A percentile compares a stretch with the other conserved stretches of the same genome.
Conservation (phyloP, 2,329 filamentous ascomycete genomes). For the Fusarium metavorans region DNA sequence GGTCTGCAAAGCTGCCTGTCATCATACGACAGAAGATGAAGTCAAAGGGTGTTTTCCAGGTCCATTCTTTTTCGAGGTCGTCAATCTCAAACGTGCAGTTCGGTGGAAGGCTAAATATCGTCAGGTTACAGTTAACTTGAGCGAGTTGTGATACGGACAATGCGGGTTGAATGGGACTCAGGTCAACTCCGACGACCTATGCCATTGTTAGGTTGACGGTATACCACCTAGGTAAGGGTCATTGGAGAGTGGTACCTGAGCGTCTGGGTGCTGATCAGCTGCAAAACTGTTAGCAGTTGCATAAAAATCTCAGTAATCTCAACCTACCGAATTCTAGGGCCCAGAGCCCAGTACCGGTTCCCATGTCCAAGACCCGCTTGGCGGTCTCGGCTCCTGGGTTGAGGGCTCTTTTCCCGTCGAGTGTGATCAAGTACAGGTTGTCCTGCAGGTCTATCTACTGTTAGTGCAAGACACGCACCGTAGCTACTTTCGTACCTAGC, state of each 20-base stretch:
- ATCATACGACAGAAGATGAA: slow-evolving; percentile 32
- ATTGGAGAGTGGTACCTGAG: neutral
- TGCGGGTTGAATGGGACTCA: slow-evolving; percentile 23
- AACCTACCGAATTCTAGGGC: slow-evolving; percentile 15
- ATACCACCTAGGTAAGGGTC: fast-evolving
- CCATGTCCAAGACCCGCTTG: slow-evolving; percentile 20
- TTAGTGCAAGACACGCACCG: neutral
- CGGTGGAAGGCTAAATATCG: slow-evolving; percentile 9
- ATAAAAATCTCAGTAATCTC: fast-evolving
- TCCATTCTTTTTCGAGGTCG: slow-evolving; percentile 30
- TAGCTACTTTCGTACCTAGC: neutral
- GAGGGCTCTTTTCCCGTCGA: slow-evolving; percentile 22
- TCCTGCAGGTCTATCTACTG: slow-evolving; percentile 5
- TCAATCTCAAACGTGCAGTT: slow-evolving; percentile 29
- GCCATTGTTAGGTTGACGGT: neutral
- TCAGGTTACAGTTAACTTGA: fast-evolving
- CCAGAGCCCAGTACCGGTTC: slow-evolving; percentile 30
- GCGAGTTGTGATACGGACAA: neutral
- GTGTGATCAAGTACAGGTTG: slow-evolving; percentile 14
- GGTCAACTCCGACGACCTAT: slow-evolving; percentile 26
- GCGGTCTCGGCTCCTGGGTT: slow-evolving; percentile 22
- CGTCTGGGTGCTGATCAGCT: slow-evolving; percentile 24
- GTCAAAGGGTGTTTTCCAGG: slow-evolving; percentile 20
- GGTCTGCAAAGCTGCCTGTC: slow-evolving; percentile 18
- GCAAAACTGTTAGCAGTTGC: neutral